phyloP scores from a whole-genome alignment of 257 asterid species.

The Nemophila menziesii region DNA sequence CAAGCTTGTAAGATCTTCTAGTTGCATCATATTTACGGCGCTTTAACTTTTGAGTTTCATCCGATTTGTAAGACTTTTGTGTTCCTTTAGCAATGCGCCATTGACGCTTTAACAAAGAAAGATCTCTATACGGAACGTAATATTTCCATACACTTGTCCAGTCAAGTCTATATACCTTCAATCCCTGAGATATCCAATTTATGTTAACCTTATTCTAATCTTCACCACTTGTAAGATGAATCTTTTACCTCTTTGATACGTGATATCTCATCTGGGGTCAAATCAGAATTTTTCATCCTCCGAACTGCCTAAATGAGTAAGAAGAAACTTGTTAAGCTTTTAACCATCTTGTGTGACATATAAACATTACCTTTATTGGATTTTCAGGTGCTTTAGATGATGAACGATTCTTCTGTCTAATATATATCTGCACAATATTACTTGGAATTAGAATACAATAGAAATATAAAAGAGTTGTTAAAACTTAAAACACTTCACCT shows the following conservation, averaged over 20 bases:
- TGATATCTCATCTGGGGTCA: slow-evolving; percentile 70
- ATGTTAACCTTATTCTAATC: slow-evolving; percentile 4
- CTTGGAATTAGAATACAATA: too few species aligned
- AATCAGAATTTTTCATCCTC: slow-evolving; percentile 75
- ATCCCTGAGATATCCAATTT: slow-evolving; percentile 43
- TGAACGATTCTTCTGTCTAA: slow-evolving; percentile 96
- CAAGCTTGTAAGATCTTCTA: slow-evolving; percentile 50
- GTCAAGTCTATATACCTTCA: slow-evolving; percentile 83
- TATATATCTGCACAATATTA: too few species aligned
- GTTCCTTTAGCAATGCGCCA: slow-evolving; percentile 95
- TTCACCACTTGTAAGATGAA: slow-evolving; percentile 10
- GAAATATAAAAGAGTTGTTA: too few species aligned
- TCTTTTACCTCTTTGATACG: slow-evolving; percentile 69
- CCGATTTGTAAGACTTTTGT: slow-evolving; percentile 80
- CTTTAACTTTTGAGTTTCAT: slow-evolving; percentile 56
- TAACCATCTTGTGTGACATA: too few species aligned
- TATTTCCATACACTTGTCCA: slow-evolving; percentile 89
- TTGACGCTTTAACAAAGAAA: slow-evolving; percentile 85
- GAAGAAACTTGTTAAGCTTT: slow-evolving; percentile 3
- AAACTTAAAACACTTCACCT: too few species aligned
- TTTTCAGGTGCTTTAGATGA: slow-evolving; percentile 96
- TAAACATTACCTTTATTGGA: slow-evolving; percentile 80
- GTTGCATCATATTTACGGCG: slow-evolving; percentile 49
- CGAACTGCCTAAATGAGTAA: slow-evolving; percentile 72
- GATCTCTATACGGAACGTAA: slow-evolving; percentile 88